phyloP scores from a whole-genome alignment of 805 yeast species.

The Yarrowia sp. region DNA sequence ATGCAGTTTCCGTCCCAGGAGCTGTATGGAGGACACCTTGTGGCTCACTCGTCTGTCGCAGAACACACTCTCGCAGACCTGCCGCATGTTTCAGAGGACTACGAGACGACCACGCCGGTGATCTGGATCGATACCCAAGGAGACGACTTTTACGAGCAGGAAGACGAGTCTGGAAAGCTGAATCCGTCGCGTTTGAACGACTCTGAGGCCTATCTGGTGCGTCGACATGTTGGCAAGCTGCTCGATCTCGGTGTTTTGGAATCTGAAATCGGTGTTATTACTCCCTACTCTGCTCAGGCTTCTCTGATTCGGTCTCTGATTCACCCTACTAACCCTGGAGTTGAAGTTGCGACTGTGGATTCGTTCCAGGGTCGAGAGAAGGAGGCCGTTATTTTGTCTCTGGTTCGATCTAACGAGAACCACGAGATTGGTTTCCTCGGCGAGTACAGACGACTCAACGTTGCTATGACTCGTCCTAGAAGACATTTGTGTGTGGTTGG shows the following conservation, averaged over 20 bases:
- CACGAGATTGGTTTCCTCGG: conserved; percentile 76
- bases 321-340: conserved; percentile 40
- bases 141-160: conserved; percentile 68
- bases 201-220: conserved; percentile 65
- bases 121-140: conserved; percentile 95
- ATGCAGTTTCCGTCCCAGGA: conserved; percentile 73
- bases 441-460: conserved; percentile 80
- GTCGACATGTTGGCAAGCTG: conserved; percentile 54
- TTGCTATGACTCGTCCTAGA: conserved; percentile 88
- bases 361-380: conserved; percentile 98
- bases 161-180: conserved; percentile 37
- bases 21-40: conserved; percentile 61
- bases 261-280: conserved; percentile 72
- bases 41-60: conserved; percentile 61
- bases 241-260: conserved; percentile 52
- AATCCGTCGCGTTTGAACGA: conserved; percentile 69
- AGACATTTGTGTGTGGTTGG: conserved; percentile 84
- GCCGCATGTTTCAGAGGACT: conserved; percentile 48
- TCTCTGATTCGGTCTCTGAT: conserved; percentile 52
- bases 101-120: conserved; percentile 54
- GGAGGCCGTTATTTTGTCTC: conserved; percentile 72
- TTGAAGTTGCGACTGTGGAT: conserved; percentile 88
- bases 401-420: conserved; percentile 76
- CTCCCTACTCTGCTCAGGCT: conserved; percentile 92
- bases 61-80: conserved; percentile 55